Evolutionary conservation across 441 rosid species (phyloP).

Genomic region (Croton laevigatus): DNA sequence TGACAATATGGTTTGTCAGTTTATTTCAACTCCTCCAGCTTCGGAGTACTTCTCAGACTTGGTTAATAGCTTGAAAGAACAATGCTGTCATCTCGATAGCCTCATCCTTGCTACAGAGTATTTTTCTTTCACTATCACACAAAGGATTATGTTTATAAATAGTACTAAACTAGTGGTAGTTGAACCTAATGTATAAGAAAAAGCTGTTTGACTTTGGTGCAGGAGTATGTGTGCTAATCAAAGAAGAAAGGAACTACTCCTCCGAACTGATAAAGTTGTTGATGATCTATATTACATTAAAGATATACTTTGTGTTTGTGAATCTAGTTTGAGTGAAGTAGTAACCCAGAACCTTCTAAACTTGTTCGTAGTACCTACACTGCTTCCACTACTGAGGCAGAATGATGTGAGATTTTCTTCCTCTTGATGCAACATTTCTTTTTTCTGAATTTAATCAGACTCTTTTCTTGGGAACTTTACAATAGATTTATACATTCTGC

Average conservation of each 20-base stretch:
- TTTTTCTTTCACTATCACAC: constrained; percentile 21
- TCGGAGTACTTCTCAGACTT: constrained; percentile 61
- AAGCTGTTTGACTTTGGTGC: constrained; percentile 28
- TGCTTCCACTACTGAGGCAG: constrained; percentile 42
- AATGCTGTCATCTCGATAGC: constrained; percentile 45
- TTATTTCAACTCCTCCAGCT: constrained; percentile 54
- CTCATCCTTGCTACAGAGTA: constrained; percentile 48
- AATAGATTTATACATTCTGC: not conserved
- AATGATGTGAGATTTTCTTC: constrained; percentile 46
- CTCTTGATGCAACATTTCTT: constrained; percentile 12
- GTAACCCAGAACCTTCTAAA: constrained; percentile 47
- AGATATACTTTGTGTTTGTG: constrained; percentile 56
- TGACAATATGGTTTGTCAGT: constrained; percentile 57
- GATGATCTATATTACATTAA: constrained; percentile 72
- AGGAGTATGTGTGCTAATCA: constrained; percentile 36
- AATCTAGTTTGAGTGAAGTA: constrained; percentile 42
- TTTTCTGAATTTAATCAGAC: not conserved
- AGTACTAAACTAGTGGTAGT: constrained; percentile 12
- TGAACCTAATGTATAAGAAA: constrained; percentile 8
- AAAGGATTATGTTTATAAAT: constrained; percentile 16
- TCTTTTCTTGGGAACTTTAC: not conserved
- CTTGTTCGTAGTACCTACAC: constrained; percentile 49
- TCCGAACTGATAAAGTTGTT: constrained; percentile 51
- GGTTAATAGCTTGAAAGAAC: constrained; percentile 48
- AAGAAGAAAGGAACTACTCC: constrained; percentile 37